Evolutionary conservation across 305 asterid genomes (phyloP), one percentile per base, ranked within the genome.

Genomic region (Fraxinus nigra): DNA sequence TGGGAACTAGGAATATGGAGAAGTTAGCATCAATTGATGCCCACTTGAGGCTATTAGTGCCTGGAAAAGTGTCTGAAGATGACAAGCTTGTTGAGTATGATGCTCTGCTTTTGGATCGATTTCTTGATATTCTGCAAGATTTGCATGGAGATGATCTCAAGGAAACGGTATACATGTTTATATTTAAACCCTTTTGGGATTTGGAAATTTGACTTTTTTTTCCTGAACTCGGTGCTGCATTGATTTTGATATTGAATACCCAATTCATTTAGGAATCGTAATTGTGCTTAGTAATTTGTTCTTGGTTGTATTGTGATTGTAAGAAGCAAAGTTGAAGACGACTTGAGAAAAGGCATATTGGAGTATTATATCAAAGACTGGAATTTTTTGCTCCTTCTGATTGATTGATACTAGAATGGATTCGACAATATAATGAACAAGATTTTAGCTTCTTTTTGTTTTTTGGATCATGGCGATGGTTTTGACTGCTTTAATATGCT

Each of bases 1-100:
- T 87, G 89, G 87, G 88, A 16, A 82, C 78, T 51, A 84, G 89
- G 78, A 89, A 90, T 84, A 28, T 94, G 83, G 99, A 93, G 87
- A 95, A 92, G 86, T 34, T 94, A 90, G 93, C 93, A 65, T 94
- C 99, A 5, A 95, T 95, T 79, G 99, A 95, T 89, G 99, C 98
- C 76, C 98, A 94, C 76, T 59, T 95, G 81, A 91, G 99, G 94
- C 92, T 85, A 78, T 87, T 95, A 91, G 97, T 93, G 11, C 99
- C 99, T 40, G 89, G 86, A 24, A 95, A 92, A 84, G 92, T 96
- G 24, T 92, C 98, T n/a, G 98, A 96, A 51, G 99, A 96, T 85
- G 99, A 95, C 81, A 94, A 92, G 88, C 97, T 95, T 43, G 89
- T 95, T 75, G 99, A 95, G 85, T 95, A 94, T 84, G 99, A 95